Evolutionary conservation across 2,329 filamentous ascomycete genomes (phyloP), one percentile per base, ranked within the genome.

Genomic region (Diaporthe batatas): DNA sequence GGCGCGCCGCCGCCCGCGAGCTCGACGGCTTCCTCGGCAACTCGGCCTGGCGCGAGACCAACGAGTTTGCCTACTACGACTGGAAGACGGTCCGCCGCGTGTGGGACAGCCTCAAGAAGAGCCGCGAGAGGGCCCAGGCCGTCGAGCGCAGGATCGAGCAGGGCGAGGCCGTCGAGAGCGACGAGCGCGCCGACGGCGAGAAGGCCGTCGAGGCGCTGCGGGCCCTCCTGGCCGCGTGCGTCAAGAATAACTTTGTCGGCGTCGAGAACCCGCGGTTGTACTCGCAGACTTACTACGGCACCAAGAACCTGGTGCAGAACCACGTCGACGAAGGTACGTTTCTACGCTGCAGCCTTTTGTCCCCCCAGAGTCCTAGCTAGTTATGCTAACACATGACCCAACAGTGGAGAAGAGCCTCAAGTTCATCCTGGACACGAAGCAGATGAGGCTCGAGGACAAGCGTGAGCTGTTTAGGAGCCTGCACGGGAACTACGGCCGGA

Each of bases 241-340:
- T 98, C 77, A 99, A 98, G 88, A 97, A 95, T 83, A 98, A 99
- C 80, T 99, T 98, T 82, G 94, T 94, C 23, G 96, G 96, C 0
- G 92, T 98, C 18, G 96, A 99, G 82, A 98, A 98, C 78, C 91
- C 96, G 12, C 90, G 94, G 70, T 84, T 99, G n/a, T 99, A 99
- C 81, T 97, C 94, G 78, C 95, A 98, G 84, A 97, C 96, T 3
- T 99, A 99, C 80, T 98, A 95, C 77, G 96, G 96, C 42, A 98
- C 96, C n/a, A 99, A 99, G 82, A 91, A 96, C 74, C 83, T 98
- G 76, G 94, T 98, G 39, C 96, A 98, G 82, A 91, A 92, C 71
- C 98, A 96, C 79, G 86, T 98, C 57, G 94, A 98, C 74, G 95
- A 98, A 83, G 87, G 91, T 91, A 32, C 80, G 75, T 62, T 16